Evolutionary conservation across 108 stramenopile species (phyloP).

Genomic region (Skeletonema grethae): DNA sequence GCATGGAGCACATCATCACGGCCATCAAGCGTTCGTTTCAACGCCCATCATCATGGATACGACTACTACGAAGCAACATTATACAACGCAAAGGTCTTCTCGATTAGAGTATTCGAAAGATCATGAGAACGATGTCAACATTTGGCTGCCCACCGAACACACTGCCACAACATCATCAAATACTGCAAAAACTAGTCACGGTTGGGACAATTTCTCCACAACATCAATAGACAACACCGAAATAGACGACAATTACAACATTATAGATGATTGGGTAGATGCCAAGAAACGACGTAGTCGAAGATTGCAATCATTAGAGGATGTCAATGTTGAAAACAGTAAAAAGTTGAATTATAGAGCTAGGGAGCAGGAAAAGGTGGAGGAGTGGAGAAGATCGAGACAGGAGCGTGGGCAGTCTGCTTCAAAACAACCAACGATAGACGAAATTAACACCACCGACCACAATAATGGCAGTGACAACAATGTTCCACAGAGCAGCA

Average conservation of each 20-base stretch:
- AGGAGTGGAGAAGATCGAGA: slow-evolving; percentile 1
- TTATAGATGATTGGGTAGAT: slow-evolving; percentile 15
- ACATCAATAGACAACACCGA: neutral
- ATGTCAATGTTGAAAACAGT: slow-evolving; percentile 12
- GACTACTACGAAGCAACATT: neutral
- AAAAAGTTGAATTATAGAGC: slow-evolving; percentile 9
- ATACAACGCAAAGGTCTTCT: neutral
- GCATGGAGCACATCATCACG: slow-evolving; percentile 7
- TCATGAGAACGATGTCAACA: neutral
- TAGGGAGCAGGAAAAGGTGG: neutral
- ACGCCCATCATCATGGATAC: neutral
- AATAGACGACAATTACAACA: neutral
- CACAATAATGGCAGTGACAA: neutral
- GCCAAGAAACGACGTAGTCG: slow-evolving; percentile 21
- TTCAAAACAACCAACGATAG: neutral
- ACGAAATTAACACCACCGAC: neutral
- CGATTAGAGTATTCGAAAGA: slow-evolving; percentile 15
- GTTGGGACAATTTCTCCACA: slow-evolving; percentile 1
- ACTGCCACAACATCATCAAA: neutral
- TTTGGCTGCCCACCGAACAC: slow-evolving; percentile 12
- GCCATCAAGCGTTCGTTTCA: neutral
- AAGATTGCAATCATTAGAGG: slow-evolving; percentile 17
- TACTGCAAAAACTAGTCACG: neutral
- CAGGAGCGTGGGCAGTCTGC: too few species aligned
- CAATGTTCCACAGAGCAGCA: neutral